Percentiles rank a stretch among this genome's conserved stretches.
Conservation (phyloP, 371 early-diverging fungal genomes). For the Lichtheimia corymbifera region DNA sequence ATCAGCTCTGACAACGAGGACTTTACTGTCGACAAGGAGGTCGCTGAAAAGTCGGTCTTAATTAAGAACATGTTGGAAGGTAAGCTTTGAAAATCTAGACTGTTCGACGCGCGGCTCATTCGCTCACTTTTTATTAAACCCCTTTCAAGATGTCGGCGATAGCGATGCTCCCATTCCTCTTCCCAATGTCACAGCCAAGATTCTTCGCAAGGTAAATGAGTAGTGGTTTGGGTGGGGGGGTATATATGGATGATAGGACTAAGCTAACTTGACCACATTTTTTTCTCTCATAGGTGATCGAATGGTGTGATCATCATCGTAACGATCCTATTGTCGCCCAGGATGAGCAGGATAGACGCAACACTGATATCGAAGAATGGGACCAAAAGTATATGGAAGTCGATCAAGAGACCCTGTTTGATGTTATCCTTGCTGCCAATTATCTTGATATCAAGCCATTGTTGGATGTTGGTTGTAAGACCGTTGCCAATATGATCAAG, state of each 20-base stretch:
- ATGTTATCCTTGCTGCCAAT: conserved; percentile 85
- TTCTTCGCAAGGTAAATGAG: conserved; percentile 65
- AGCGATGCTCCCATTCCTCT: conserved; percentile 75
- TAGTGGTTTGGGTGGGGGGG: no score
- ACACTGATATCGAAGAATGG: conserved; percentile 81
- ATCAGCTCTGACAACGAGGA: conserved; percentile 72
- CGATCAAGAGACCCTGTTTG: conserved; percentile 78
- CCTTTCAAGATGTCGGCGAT: conserved; percentile 71
- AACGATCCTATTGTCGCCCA: conserved; percentile 66
- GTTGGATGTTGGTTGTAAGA: conserved; percentile 95
- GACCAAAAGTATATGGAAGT: conserved; percentile 81
- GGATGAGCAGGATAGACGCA: conserved; percentile 65
- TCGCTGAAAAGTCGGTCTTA: conserved; percentile 85
- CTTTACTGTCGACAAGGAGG: conserved; percentile 78
- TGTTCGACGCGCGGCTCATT: background rate
- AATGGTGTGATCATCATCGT: conserved; percentile 80
- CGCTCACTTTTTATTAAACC: background rate
- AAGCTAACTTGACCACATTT: background rate
- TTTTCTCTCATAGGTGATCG: conserved; percentile 65
- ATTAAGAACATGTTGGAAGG: conserved; percentile 94
- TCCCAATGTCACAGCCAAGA: conserved; percentile 72
- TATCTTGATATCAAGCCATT: conserved; percentile 96
- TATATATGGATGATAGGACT: background rate
- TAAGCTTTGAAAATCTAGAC: conserved; percentile 11
- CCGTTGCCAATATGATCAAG: conserved; percentile 98